Evolutionary conservation across 2,329 filamentous ascomycete genomes (phyloP).

Genomic region (Xylaria sp.): DNA sequence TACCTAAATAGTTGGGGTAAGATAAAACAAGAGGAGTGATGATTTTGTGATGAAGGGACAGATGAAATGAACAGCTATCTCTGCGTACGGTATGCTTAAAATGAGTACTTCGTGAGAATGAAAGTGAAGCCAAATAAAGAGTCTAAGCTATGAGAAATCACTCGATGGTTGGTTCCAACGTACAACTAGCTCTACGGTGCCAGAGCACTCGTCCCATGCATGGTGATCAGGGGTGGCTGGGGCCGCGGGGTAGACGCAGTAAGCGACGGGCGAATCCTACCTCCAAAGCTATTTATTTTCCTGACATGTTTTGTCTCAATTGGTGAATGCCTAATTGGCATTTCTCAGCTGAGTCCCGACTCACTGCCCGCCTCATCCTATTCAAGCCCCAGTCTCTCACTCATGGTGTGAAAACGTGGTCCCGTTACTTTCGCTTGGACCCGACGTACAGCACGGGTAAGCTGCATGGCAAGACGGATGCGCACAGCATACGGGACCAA

Average conservation of each 20-base stretch:
- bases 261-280: conserved; percentile 15
- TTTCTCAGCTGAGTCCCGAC: neutral
- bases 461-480: too few species aligned
- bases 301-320: conserved; percentile 22
- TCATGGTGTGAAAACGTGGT: too few species aligned
- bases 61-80: neutral
- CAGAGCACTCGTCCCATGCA: conserved; percentile 23
- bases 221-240: conserved; percentile 25
- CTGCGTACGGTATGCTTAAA: neutral
- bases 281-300: conserved; percentile 3
- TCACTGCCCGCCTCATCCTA: too few species aligned
- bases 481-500: too few species aligned
- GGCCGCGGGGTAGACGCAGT: conserved; percentile 26
- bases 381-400: neutral
- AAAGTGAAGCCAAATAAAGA: neutral
- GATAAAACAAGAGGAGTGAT: neutral
- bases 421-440: conserved; percentile 16
- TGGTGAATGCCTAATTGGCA: neutral
- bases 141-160: neutral
- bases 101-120: neutral
- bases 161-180: conserved; percentile 15
- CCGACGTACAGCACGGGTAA: neutral
- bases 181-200: conserved; percentile 14
- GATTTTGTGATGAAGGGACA: neutral
- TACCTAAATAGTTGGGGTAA: neutral